Evolutionary conservation across 805 yeast genomes (phyloP).

Genomic region (Lachancea nothofagi): DNA sequence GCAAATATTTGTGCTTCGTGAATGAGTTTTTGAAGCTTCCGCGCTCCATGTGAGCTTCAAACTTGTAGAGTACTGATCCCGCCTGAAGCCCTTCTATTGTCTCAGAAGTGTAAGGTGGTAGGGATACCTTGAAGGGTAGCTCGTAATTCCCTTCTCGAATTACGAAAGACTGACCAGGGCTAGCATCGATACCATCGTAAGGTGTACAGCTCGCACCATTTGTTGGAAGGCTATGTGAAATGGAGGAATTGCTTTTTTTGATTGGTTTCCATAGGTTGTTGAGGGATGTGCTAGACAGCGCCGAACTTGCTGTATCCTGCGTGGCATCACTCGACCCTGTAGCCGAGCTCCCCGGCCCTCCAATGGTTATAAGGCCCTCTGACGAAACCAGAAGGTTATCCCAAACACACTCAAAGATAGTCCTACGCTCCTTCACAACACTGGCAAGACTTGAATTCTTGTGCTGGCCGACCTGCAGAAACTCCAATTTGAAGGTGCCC

Average conservation of each 20-base stretch:
- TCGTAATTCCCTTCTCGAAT: constrained; percentile 74
- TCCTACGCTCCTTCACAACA: constrained; percentile 46
- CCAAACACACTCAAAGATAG: constrained; percentile 71
- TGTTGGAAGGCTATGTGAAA: constrained; percentile 24
- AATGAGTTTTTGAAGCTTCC: constrained; percentile 42
- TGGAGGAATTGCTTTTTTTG: constrained; percentile 13
- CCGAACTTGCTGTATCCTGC: background rate
- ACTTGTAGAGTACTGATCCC: constrained; percentile 63
- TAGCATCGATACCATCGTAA: constrained; percentile 21
- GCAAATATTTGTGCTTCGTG: constrained; percentile 51
- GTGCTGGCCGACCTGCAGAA: constrained; percentile 43
- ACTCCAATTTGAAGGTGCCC: constrained; percentile 58
- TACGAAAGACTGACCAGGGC: constrained; percentile 31
- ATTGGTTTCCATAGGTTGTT: constrained; percentile 5
- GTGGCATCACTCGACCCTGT: background rate
- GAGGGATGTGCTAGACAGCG: constrained; percentile 15
- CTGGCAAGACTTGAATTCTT: constrained; percentile 34
- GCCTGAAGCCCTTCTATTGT: constrained; percentile 85
- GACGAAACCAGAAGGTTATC: constrained; percentile 42
- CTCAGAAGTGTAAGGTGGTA: constrained; percentile 82
- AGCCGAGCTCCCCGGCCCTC: constrained; percentile 3
- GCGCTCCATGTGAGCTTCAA: constrained; percentile 77
- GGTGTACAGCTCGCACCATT: constrained; percentile 34
- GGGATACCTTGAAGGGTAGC: constrained; percentile 73
- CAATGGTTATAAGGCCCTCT: constrained; percentile 27